A percentile compares a stretch with the other conserved stretches of the same genome.
Conservation (phyloP, 108 stramenopile species). For the Nitzschia putrida region DNA sequence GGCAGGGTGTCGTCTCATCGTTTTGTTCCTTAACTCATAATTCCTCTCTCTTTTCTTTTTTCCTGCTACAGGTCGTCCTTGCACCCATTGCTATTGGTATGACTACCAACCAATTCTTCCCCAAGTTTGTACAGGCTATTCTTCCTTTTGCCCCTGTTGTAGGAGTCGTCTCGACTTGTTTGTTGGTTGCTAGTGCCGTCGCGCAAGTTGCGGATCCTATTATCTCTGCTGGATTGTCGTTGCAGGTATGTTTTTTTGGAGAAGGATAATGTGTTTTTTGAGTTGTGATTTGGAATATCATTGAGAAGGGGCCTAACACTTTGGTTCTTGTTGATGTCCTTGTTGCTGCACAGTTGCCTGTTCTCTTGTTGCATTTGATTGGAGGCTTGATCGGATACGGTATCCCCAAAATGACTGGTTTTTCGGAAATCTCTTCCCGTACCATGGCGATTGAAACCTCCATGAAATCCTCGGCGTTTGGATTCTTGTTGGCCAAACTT, state of each 20-base stretch:
- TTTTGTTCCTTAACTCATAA: neutral
- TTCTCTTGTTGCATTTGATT: slow-evolving; percentile 91
- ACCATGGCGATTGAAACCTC: slow-evolving; percentile 99
- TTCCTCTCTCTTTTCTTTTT: neutral
- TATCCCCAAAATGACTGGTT: slow-evolving; percentile 81
- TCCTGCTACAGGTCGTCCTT: slow-evolving; percentile 76
- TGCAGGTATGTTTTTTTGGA: slow-evolving; percentile 72
- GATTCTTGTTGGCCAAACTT: slow-evolving; percentile 95
- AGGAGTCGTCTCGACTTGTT: slow-evolving; percentile 93
- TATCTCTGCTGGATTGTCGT: slow-evolving; percentile 73
- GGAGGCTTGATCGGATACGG: slow-evolving; percentile 92
- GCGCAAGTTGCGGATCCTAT: slow-evolving; percentile 91
- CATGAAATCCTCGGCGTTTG: slow-evolving; percentile 98
- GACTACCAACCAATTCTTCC: slow-evolving; percentile 91
- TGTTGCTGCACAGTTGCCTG: slow-evolving; percentile 57
- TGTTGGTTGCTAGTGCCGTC: slow-evolving; percentile 94
- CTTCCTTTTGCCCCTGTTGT: slow-evolving; percentile 94
- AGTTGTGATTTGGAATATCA: too few species aligned
- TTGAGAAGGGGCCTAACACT: neutral
- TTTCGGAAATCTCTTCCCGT: slow-evolving; percentile 88
- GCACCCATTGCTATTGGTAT: slow-evolving; percentile 96
- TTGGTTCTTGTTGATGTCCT: slow-evolving; percentile 2
- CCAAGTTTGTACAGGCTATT: slow-evolving; percentile 85
- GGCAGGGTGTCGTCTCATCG: slow-evolving; percentile 1
- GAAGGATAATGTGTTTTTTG: neutral